Base-by-base conservation (phyloP, 305 asterid species). In the Fraxinus xanthoxyloides region DNA sequence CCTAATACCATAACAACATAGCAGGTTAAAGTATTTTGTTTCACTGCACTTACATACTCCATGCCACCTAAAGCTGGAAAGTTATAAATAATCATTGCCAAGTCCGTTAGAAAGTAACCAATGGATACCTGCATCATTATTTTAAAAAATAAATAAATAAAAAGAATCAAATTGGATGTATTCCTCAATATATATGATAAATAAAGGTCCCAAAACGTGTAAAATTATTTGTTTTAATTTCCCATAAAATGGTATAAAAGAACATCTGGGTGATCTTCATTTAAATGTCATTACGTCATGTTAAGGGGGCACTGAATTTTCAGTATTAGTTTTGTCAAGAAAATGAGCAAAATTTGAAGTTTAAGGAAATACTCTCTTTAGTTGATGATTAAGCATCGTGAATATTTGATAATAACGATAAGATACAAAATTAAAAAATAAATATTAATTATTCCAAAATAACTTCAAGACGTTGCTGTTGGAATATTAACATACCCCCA, bases 51-150 rank as follows among this genome's bases (percentile, higher is more conserved):
- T 91, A 95, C 99, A 89, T 92, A 95, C 83, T 92, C 97, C 84
- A 87, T 59, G 74, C 99, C 99, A 78, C 99, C 99, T 89, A 95
- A 89, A 78, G 90, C 88, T 2, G 98, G 99, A 85, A 83, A 93
- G 69, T 87, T 46, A 72, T 88, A 93, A 23, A 89, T 19, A 88
- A 95, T 89, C 97, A 95, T 88, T 83, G 94, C 92, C 89, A 95
- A 82, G 86, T 95, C 99, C 12, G 97, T 79, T 51, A 95, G 84
- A 86, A 95, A 95, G 93, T 95, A 95, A 78, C 99, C 99, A 70
- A 86, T 82, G 79, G 99, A 95, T 72, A 95, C 86, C 99, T 95
- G 97, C 77, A 78, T 38, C 80, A 81, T 63, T 70, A 59, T 9
- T 69, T 73, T 78, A 30, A 59, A 75, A 69, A 79, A 38, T 38